phyloP scores from a whole-genome alignment of 2,329 filamentous ascomycete genomes.

The Hortaea werneckii region DNA sequence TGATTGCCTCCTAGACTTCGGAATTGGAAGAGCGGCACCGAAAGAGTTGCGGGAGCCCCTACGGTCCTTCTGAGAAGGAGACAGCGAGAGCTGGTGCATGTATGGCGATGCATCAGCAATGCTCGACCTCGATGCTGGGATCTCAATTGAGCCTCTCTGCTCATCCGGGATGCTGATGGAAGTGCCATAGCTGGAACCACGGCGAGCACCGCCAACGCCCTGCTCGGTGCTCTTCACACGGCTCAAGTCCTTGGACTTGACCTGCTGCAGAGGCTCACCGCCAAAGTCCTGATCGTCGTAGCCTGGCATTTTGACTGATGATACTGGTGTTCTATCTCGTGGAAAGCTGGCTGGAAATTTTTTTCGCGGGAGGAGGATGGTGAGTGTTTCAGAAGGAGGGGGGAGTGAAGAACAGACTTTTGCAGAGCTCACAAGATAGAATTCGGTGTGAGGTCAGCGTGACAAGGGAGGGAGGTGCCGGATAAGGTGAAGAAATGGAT shows the following conservation, averaged over 20 bases:
- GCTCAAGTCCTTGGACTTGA: constrained; percentile 10
- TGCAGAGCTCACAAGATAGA: not conserved
- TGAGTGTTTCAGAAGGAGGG: not conserved
- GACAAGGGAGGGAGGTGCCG: constrained; percentile 1
- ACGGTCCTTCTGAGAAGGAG: constrained; percentile 57
- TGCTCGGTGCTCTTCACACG: constrained; percentile 12
- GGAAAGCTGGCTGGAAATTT: no score
- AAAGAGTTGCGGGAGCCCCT: constrained; percentile 66
- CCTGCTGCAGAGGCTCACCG: constrained; percentile 19
- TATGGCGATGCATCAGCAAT: constrained; percentile 58
- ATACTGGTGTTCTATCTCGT: not conserved
- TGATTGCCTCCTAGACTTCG: constrained; percentile 58
- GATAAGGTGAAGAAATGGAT: not conserved
- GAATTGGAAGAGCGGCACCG: constrained; percentile 62
- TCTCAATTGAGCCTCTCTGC: constrained; percentile 49
- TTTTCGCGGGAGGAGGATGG: no score
- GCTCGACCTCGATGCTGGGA: constrained; percentile 58
- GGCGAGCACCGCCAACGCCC: constrained; percentile 14
- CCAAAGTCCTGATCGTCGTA: constrained; percentile 48
- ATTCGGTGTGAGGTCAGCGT: constrained; percentile 1
- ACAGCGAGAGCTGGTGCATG: constrained; percentile 63
- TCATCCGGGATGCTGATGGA: constrained; percentile 36
- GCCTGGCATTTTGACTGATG: constrained; percentile 44
- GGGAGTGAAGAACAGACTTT: not conserved
- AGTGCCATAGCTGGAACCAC: constrained; percentile 22